phyloP scores from a whole-genome alignment of 78 protist species.

The Planoprotostelium fungivorum region DNA sequence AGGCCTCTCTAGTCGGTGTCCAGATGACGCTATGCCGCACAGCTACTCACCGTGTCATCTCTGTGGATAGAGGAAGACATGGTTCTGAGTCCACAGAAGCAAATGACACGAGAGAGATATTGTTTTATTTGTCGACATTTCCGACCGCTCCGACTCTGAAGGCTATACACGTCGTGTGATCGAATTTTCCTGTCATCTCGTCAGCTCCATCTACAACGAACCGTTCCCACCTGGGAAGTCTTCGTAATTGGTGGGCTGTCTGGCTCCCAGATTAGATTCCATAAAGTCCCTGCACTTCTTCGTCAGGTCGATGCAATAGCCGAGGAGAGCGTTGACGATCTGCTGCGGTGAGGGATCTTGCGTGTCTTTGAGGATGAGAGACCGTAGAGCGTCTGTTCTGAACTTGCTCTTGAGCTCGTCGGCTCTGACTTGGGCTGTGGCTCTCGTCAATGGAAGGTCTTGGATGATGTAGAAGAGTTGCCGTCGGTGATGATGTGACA shows the following conservation, averaged over 20 bases:
- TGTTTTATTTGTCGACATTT: too few relatives aligned
- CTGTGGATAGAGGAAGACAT: too few relatives aligned
- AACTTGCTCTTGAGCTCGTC: background rate
- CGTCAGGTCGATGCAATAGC: slow-evolving; percentile 50
- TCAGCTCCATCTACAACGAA: background rate
- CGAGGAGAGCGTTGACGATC: slow-evolving; percentile 19
- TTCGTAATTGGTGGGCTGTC: slow-evolving; percentile 28
- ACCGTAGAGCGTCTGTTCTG: background rate
- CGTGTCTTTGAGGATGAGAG: background rate
- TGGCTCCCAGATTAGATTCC: slow-evolving; percentile 21
- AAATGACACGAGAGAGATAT: too few relatives aligned
- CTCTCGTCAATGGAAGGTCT: too few relatives aligned
- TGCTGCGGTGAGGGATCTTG: slow-evolving; percentile 11
- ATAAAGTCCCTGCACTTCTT: slow-evolving; percentile 12
- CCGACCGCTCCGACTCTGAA: slow-evolving; percentile 33
- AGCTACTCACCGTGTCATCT: too few relatives aligned
- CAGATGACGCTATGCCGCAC: too few relatives aligned
- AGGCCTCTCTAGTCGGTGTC: too few relatives aligned
- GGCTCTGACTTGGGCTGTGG: background rate
- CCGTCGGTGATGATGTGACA: background rate
- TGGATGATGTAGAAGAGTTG: too few relatives aligned
- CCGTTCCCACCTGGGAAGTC: background rate
- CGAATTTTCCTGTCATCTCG: slow-evolving; percentile 57
- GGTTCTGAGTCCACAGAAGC: too few relatives aligned
- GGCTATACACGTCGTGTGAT: slow-evolving; percentile 58